Conservation (phyloP, 345 rosid genomes). For the Populus nigra region DNA sequence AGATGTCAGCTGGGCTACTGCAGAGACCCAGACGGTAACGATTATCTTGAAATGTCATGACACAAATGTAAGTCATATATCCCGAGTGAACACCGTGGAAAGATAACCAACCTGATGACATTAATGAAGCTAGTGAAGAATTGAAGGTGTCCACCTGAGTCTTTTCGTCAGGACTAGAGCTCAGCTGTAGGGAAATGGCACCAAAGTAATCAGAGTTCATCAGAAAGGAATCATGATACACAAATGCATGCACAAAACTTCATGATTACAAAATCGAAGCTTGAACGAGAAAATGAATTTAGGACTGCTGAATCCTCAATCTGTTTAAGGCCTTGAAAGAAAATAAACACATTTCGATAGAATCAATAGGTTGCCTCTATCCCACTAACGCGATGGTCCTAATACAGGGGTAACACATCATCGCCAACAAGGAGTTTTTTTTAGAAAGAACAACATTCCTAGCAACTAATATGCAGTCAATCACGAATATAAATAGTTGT, state of each 20-base stretch:
- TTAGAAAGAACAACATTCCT: not conserved
- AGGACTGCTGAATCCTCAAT: not conserved
- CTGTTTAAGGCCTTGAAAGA: not conserved
- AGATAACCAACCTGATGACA: constrained; percentile 62
- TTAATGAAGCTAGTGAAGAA: constrained; percentile 69
- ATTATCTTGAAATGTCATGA: not conserved
- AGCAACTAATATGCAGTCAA: not conserved
- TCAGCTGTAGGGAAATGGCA: constrained; percentile 50
- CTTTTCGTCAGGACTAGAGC: constrained; percentile 64
- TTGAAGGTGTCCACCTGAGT: constrained; percentile 67
- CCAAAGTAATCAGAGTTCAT: constrained; percentile 11
- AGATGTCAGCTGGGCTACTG: not conserved
- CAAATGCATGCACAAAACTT: not conserved
- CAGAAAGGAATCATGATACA: not conserved
- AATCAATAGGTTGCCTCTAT: not conserved
- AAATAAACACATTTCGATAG: not conserved
- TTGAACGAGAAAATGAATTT: not conserved
- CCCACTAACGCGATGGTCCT: not conserved
- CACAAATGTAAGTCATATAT: not conserved
- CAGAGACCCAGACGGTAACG: not conserved
- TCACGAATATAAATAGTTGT: not conserved
- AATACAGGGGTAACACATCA: not conserved
- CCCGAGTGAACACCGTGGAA: not conserved
- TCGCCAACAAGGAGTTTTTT: not conserved
- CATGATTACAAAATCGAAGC: not conserved